These are phyloP conservation scores for Paraleonurus japonicus DNA, from an alignment of 257 asterid genomes.

Conservation along the genomic window DNA sequence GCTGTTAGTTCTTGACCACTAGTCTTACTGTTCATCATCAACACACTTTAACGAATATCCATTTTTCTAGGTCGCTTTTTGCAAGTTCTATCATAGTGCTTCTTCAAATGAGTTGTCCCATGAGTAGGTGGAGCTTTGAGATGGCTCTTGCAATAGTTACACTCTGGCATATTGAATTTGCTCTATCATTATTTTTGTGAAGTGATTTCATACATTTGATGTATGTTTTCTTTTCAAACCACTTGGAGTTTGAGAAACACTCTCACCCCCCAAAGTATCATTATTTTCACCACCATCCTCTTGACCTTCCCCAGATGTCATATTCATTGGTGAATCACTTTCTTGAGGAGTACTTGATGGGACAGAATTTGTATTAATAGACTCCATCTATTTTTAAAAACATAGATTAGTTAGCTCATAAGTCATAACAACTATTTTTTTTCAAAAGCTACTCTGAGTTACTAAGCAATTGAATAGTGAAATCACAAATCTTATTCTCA, in stretches of 20 bases:
- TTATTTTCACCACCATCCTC: too few relatives aligned
- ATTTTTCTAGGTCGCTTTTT: too few relatives aligned
- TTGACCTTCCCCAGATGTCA: too few relatives aligned
- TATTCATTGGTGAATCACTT: too few relatives aligned
- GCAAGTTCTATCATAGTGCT: not conserved
- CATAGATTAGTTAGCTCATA: too few relatives aligned
- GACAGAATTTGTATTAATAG: too few relatives aligned
- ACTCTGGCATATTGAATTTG: not conserved
- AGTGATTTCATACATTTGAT: not conserved
- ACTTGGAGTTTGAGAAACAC: too few relatives aligned
- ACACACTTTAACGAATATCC: not conserved
- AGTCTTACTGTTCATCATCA: not conserved
- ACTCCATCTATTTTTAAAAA: too few relatives aligned
- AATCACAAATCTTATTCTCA: not conserved
- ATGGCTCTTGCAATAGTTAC: not conserved
- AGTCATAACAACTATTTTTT: too few relatives aligned
- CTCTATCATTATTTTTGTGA: not conserved
- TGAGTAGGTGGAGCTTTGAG: not conserved
- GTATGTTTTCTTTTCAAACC: too few relatives aligned
- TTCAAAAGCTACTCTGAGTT: constrained; percentile 8
- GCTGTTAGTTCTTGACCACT: not conserved
- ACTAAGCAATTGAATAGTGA: not conserved
- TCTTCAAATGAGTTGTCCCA: not conserved
- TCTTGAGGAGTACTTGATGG: too few relatives aligned
- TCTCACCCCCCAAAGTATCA: too few relatives aligned